Evolutionary conservation across 768 basidiomycete species (phyloP).

Genomic region (Tulasnella sp.): DNA sequence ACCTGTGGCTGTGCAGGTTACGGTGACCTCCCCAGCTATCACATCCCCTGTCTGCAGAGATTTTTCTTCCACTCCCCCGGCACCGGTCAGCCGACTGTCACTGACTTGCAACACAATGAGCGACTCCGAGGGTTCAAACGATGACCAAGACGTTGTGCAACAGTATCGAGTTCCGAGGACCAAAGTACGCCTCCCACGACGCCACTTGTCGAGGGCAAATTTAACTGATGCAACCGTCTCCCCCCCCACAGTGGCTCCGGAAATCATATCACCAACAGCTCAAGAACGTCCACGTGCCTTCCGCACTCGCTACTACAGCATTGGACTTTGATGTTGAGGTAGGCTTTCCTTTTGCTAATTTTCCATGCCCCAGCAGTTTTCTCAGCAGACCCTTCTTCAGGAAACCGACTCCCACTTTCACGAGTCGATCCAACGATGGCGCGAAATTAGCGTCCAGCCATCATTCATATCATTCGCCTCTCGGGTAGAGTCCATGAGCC

Average conservation of each 20-base stretch:
- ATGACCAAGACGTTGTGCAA: not conserved
- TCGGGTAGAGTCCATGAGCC: slow-evolving; percentile 55
- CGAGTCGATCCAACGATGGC: slow-evolving; percentile 66
- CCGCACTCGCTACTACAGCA: slow-evolving; percentile 49
- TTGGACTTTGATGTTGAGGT: slow-evolving; percentile 61
- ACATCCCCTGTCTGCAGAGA: not conserved
- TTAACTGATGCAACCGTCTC: not conserved
- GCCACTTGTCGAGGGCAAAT: not conserved
- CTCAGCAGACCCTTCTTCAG: slow-evolving; percentile 38
- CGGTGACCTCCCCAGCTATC: not conserved
- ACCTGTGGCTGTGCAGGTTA: not conserved
- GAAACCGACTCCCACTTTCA: slow-evolving; percentile 78
- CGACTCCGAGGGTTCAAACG: not conserved
- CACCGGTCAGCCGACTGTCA: not conserved
- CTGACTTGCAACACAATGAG: not conserved
- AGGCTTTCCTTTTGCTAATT: slow-evolving; percentile 21
- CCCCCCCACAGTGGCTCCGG: not conserved
- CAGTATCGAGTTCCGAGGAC: not conserved
- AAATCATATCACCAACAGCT: slow-evolving; percentile 63
- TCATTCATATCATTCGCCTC: slow-evolving; percentile 68
- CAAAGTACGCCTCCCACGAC: not conserved
- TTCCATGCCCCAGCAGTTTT: not conserved
- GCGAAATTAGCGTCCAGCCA: slow-evolving; percentile 73
- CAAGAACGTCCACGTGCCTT: slow-evolving; percentile 68
- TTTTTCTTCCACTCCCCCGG: not conserved